Base-by-base conservation (phyloP, 2,329 filamentous ascomycete species). In the Colletotrichum sansevieriae region DNA sequence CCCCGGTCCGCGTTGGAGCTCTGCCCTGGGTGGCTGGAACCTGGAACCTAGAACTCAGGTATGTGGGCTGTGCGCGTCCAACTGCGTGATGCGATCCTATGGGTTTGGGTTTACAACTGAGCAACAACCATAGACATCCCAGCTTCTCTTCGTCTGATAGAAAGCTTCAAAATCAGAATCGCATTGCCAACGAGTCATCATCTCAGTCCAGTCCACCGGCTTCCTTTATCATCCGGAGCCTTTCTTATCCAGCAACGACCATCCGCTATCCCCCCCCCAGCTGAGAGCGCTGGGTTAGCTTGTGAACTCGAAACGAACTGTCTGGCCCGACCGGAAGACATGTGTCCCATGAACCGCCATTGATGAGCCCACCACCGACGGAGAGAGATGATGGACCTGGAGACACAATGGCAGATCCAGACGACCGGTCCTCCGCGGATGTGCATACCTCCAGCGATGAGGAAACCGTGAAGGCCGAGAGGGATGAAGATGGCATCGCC, bases 331-430 rank as follows among this genome's bases (percentile, higher is more conserved):
- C 58, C 46, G 58, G 29, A 43, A 63, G 63, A 65, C 47, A 71
- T 70, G 70, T 65, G 69, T 46, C 51, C 66, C 51, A 71, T 62
- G 68, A 64, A 65, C 68, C 58, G 69, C 66, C 65, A 61, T 71
- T 70, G 47, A 71, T 71, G 67, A 67, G 55, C 67, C 70, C 47
- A 68, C 63, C 67, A 62, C 37, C 49, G 47, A 71, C 52, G 58
- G 58, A 67, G 57, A 67, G 67, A 60, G 54, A 71, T 80, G 76
- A 81, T 82, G 80, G 80, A 80, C 70, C 75, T 72, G 57, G 59
- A 72, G 76, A 78, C 76, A 81, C 75, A 78, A 86, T 87, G 85
- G 78, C 81, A 75, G 83, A 86, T 75, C 74, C 80, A 76, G 77
- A 83, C 79, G 82, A 86, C 73, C 77, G 80, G 72, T 77, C 81